Base-by-base conservation (phyloP, 2,329 filamentous ascomycete genomes). In the Trichoderma guizhouense region DNA sequence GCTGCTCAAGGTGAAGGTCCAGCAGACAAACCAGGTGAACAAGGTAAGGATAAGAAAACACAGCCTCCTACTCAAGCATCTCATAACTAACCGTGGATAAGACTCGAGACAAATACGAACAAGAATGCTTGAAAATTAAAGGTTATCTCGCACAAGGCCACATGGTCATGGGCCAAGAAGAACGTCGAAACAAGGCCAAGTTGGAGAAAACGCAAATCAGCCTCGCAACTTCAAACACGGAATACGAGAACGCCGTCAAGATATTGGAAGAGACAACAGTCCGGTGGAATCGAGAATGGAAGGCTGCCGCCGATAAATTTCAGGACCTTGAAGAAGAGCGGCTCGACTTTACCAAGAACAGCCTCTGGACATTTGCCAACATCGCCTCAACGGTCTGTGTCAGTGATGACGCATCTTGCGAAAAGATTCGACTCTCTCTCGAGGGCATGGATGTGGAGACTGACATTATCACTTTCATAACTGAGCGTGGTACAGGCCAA, bases 121-220 rank as follows among this genome's bases (percentile, higher is more conserved):
- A 99, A 82, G 97, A 99, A 77, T 98, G 95, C 79, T 86, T 99
- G 58, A 96, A 97, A 81, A 98, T 99, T 81, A 99, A 99, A 83
- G 96, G 96, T 51, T 99, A 99, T 79, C 89, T 99, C 5, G 96
- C 97, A 5, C 96, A 99, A 82, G 96, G 96, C 11, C 97, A 99
- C 81, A 99, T 99, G 96, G 96, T 99, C 72, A 99, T 99, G 96
- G 96, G 96, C 15, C 96, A 99, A 77, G 96, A 99, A 81, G 96
- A 99, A 84, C 90, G 96, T 32, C 98, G 97, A 84, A 99, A 99
- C 82, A 99, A 99, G 84, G 95, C 95, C 26, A 98, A 97, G 83
- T 88, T 99, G 57, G 96, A 99, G 82, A 99, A 99, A 87, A 98
- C 96, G 1, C 96, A 99, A 81, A 96, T 98, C 77, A 97, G 95